Conservation (phyloP, 768 basidiomycete species). For the Asterophora lycoperdoides region DNA sequence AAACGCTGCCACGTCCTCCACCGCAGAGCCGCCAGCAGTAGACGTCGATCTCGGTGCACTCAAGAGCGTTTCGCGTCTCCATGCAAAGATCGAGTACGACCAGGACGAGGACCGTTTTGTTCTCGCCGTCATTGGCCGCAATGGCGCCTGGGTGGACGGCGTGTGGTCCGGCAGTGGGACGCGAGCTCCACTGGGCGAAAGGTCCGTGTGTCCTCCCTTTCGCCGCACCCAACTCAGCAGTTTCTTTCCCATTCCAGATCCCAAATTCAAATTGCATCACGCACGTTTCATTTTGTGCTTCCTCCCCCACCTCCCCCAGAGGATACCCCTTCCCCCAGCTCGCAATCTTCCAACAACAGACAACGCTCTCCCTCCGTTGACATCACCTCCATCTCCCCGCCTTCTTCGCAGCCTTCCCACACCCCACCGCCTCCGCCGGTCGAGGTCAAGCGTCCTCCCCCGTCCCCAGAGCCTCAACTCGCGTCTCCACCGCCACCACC, state of each 20-base stretch:
- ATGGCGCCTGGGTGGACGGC: conserved; percentile 97
- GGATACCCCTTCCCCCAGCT: conserved; percentile 78
- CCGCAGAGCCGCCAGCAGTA: conserved; percentile 54
- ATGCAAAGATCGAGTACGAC: conserved; percentile 94
- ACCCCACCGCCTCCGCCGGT: conserved; percentile 57
- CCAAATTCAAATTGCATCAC: conserved; percentile 94
- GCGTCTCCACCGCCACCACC: conserved; percentile 38
- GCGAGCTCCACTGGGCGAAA: conserved; percentile 77
- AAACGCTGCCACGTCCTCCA: conserved; percentile 49
- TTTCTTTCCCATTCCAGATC: conserved; percentile 48
- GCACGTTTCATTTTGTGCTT: conserved; percentile 94
- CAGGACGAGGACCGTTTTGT: conserved; percentile 85
- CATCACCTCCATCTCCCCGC: conserved; percentile 77
- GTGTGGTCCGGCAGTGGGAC: conserved; percentile 91
- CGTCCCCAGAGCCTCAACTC: conserved; percentile 36
- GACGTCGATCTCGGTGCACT: conserved; percentile 93
- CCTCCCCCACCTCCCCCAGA: conserved; percentile 82
- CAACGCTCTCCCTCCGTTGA: conserved; percentile 79
- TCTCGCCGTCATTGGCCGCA: conserved; percentile 89
- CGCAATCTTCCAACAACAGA: conserved; percentile 62
- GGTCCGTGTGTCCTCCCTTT: conserved; percentile 40
- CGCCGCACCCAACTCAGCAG: conserved; percentile 7
- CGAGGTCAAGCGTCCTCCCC: conserved; percentile 43
- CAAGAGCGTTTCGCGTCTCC: conserved; percentile 96
- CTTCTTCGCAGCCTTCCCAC: conserved; percentile 73